phyloP scores from a whole-genome alignment of 2,329 filamentous ascomycete species.

The Neofusicoccum laricinum region DNA sequence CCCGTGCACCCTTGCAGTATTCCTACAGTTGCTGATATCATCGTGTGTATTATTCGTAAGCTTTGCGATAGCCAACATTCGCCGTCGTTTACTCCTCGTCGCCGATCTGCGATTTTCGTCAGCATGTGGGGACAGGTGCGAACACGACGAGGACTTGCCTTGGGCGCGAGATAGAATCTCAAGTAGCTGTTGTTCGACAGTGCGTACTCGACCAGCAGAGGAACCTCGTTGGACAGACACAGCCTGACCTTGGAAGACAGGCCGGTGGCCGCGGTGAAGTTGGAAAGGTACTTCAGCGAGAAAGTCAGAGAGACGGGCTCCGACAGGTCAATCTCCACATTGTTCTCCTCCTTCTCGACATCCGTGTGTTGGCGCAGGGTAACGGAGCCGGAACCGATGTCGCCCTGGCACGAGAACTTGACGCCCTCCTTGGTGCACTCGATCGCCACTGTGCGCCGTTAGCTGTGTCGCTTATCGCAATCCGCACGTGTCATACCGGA shows the following conservation, averaged over 20 bases:
- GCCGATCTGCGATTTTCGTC: conserved; percentile 59
- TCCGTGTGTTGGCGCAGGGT: conserved; percentile 85
- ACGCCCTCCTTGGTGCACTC: conserved; percentile 96
- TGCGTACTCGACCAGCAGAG: conserved; percentile 88
- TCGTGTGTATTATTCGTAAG: conserved; percentile 14
- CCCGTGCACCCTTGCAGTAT: conserved; percentile 12
- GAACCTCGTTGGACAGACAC: conserved; percentile 93
- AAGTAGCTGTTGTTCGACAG: conserved; percentile 81
- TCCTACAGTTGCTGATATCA: conserved; percentile 17
- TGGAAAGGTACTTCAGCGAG: conserved; percentile 98
- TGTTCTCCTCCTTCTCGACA: conserved; percentile 81
- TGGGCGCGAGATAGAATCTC: conserved; percentile 96
- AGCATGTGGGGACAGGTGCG: conserved; percentile 27
- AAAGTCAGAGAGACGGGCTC: conserved; percentile 95
- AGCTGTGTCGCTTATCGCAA: conserved; percentile 19
- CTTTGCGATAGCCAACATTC: neutral
- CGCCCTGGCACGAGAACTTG: conserved; percentile 89
- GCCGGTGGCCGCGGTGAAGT: conserved; percentile 97
- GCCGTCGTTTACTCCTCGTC: conserved; percentile 55
- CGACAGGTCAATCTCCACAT: conserved; percentile 83
- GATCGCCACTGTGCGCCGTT: conserved; percentile 69
- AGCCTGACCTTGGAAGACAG: conserved; percentile 82
- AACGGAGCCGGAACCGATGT: conserved; percentile 93
- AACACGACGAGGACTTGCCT: conserved; percentile 58
- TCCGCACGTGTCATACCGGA: conserved; percentile 64